A percentile compares a stretch with the other conserved stretches of the same genome.
phyloP scores from a whole-genome alignment of 2,329 filamentous ascomycete species.

The Pseudomassariella vexata region DNA sequence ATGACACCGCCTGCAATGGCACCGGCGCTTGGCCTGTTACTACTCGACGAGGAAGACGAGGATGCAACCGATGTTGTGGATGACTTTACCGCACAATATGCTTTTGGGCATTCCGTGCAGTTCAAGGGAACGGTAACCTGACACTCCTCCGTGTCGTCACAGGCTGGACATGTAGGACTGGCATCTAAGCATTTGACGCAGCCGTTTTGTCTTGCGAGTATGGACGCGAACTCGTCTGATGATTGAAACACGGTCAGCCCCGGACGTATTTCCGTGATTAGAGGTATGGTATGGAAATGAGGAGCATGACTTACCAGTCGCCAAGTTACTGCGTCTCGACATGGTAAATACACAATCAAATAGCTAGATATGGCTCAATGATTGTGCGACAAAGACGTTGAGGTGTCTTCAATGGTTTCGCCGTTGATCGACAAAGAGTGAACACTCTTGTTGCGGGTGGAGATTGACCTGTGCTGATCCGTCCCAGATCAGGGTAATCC shows the following conservation, averaged over 20 bases:
- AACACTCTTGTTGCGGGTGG: too few species aligned
- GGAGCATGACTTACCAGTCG: too few species aligned
- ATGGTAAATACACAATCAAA: too few species aligned
- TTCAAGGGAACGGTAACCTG: conserved; percentile 35
- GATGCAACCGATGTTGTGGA: conserved; percentile 7
- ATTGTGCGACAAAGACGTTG: too few species aligned
- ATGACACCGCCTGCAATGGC: conserved; percentile 90
- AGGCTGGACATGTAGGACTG: conserved; percentile 39
- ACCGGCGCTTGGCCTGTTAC: conserved; percentile 61
- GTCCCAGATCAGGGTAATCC: too few species aligned
- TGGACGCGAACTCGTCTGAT: conserved; percentile 17
- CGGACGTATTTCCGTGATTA: too few species aligned
- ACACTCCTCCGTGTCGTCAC: conserved; percentile 35
- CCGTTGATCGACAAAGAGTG: too few species aligned
- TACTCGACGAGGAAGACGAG: conserved; percentile 11
- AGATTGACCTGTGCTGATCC: too few species aligned
- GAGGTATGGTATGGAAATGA: too few species aligned
- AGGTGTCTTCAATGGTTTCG: too few species aligned
- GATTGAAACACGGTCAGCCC: conserved; percentile 8
- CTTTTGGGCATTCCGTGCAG: conserved; percentile 41
- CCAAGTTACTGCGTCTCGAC: too few species aligned
- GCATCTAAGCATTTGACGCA: conserved; percentile 41
- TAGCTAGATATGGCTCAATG: too few species aligned
- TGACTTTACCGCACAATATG: conserved; percentile 36
- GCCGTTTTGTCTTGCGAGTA: conserved; percentile 32